Evolutionary conservation across 148 eudicot genomes (phyloP), one percentile per base, ranked within the genome.

Genomic region (Fagopyrum esculentum): DNA sequence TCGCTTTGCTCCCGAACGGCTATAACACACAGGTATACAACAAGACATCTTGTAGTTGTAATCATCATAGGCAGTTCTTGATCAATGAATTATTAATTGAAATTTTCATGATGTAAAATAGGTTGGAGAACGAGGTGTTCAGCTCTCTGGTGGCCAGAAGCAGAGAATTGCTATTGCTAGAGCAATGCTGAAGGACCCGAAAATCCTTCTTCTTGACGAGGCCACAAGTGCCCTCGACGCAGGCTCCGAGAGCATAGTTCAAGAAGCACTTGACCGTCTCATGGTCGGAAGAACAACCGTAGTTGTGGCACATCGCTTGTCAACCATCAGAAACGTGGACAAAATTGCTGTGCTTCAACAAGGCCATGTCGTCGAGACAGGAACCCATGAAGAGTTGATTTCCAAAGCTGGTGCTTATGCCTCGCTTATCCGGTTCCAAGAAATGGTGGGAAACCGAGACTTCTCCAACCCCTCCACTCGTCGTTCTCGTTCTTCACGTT

Each of bases 191-290:
- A 96, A 96, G 81, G 82, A 96, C 84, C 99, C 98, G 0, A 96
- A 92, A 76, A 92, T 96, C 63, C 99, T 96, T 57, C 92, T 96
- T 48, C 90, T 96, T 30, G 99, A 96, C 9, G 99, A 96, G 82
- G 99, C 99, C 66, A 96, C 99, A 6, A 96, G 99, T 76, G 99
- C 99, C 50, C 97, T 96, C 1, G 99, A 96, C 78, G 92, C 97
- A 46, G 85, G 97, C 77, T 92, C 99, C 0, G 99, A 96, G 79
- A 96, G 91, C 87, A 88, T 96, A 46, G 99, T 96, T 77, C 98
- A 96, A 79, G 99, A 92, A 79, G 99, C 99, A 59, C 88, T 96
- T 2, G 99, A 96, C 81, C 90, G 99, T 15, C 87, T 96, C n/a
- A 96, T 90, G 98, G 92, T 96, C 4, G 99, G 99, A 45, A 86